Percentiles rank a stretch among this genome's conserved stretches.
Conservation (phyloP, 768 basidiomycete genomes). For the Dioszegia aurantiaca region DNA sequence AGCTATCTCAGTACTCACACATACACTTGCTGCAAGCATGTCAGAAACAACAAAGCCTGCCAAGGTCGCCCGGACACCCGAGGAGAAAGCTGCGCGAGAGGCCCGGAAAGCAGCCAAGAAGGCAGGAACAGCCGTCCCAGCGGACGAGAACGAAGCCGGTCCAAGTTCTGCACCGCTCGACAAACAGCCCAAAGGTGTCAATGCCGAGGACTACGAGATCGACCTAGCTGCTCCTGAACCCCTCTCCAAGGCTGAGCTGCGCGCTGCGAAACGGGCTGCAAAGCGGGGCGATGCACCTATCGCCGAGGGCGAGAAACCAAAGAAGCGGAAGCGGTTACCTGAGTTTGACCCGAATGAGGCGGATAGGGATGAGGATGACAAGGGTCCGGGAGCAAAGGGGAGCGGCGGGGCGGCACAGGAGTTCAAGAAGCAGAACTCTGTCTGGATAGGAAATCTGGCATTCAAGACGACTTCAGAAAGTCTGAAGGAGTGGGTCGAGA, state of each 20-base stretch:
- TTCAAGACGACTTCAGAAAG: constrained; percentile 79
- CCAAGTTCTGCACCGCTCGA: neutral
- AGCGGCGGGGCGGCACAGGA: constrained; percentile 7
- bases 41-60: constrained; percentile 29
- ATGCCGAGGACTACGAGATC: constrained; percentile 40
- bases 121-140: neutral
- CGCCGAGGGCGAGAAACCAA: constrained; percentile 29
- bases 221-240: constrained; percentile 46
- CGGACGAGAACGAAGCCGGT: neutral
- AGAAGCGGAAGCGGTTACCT: constrained; percentile 14
- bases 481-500: constrained; percentile 55
- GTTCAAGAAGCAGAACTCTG: constrained; percentile 70
- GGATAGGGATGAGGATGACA: constrained; percentile 3
- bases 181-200: constrained; percentile 15
- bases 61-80: constrained; percentile 18
- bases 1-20: neutral
- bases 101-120: constrained; percentile 5
- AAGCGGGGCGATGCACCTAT: constrained; percentile 28
- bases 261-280: constrained; percentile 42
- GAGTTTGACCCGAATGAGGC: constrained; percentile 11
- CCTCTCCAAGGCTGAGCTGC: constrained; percentile 46
- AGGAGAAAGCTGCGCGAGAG: constrained; percentile 9
- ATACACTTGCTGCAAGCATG: neutral
- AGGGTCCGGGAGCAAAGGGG: neutral
- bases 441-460: constrained; percentile 93